Conservation (phyloP, 1,139 yeast species). For the Sugiyamaella neomexicana region DNA sequence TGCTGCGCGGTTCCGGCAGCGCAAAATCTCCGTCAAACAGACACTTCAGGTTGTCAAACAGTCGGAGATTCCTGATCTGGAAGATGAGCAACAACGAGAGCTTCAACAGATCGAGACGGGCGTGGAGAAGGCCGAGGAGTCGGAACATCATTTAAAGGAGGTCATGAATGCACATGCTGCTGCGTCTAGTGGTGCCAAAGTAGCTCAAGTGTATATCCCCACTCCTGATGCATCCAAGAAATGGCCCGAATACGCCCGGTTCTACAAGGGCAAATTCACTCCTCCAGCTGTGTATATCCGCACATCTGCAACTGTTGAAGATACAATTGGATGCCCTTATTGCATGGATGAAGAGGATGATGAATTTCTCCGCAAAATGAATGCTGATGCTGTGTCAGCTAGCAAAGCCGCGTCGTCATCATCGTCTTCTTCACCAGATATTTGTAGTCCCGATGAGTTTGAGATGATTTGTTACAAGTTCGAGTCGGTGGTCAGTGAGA, state of each 20-base stretch:
- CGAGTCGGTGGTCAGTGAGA: conserved; percentile 70
- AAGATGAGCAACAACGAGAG: conserved; percentile 75
- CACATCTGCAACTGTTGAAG: conserved; percentile 93
- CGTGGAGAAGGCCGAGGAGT: conserved; percentile 96
- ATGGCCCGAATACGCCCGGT: conserved; percentile 74
- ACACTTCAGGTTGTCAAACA: conserved; percentile 78
- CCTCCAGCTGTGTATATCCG: conserved; percentile 83
- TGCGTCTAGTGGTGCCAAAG: conserved; percentile 55
- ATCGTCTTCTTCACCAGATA: background rate
- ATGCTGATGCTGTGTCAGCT: conserved; percentile 30
- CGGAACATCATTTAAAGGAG: conserved; percentile 92
- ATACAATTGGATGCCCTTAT: conserved; percentile 81
- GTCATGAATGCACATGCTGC: conserved; percentile 78
- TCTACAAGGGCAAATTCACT: conserved; percentile 64
- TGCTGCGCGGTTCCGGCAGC: conserved; percentile 76
- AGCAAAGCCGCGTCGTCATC: background rate
- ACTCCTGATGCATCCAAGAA: conserved; percentile 91
- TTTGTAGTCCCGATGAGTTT: conserved; percentile 67
- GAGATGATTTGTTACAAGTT: conserved; percentile 74
- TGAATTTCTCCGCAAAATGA: conserved; percentile 52
- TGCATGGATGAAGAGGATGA: conserved; percentile 92
- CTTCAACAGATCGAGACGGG: conserved; percentile 93
- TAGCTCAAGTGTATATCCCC: conserved; percentile 78
- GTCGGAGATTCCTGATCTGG: conserved; percentile 76
- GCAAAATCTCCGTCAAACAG: conserved; percentile 89